phyloP scores from a whole-genome alignment of 2,329 filamentous ascomycete species.

The Aspergillus latus region DNA sequence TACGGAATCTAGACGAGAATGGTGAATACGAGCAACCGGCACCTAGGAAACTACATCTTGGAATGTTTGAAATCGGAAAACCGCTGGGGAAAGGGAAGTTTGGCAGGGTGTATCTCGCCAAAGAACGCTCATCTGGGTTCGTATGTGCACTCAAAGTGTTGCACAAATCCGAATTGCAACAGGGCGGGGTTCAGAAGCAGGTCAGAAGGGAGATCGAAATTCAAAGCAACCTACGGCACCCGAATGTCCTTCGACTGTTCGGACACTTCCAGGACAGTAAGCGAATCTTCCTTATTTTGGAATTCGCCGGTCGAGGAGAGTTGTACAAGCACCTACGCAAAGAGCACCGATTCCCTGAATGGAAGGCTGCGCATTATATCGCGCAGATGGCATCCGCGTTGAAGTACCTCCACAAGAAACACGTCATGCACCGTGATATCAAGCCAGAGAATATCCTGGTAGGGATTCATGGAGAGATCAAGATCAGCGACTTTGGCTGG shows the following conservation, averaged over 20 bases:
- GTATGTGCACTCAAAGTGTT: constrained; percentile 84
- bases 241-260: constrained; percentile 79
- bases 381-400: constrained; percentile 89
- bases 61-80: constrained; percentile 92
- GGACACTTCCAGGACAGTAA: constrained; percentile 89
- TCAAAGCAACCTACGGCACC: constrained; percentile 81
- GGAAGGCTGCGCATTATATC: constrained; percentile 82
- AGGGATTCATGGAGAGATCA: constrained; percentile 95
- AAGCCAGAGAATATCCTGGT: constrained; percentile 97
- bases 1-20: constrained; percentile 50
- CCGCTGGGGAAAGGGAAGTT: constrained; percentile 87
- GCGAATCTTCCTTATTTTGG: constrained; percentile 81
- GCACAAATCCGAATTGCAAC: constrained; percentile 78
- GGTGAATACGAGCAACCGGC: constrained; percentile 55
- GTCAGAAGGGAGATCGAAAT: constrained; percentile 87
- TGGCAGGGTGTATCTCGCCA: constrained; percentile 79
- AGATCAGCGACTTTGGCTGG: constrained; percentile 98
- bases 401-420: constrained; percentile 90
- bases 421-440: constrained; percentile 96
- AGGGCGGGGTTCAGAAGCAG: constrained; percentile 82
- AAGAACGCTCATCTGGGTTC: constrained; percentile 75
- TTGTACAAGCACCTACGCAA: constrained; percentile 82
- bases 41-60: constrained; percentile 70
- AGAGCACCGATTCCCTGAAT: constrained; percentile 78
- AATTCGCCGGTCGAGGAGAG: constrained; percentile 83